These are phyloP conservation scores for Chrysanthemum makinoi DNA, from an alignment of 129 eudicot genomes.

Conservation along the genomic window DNA sequence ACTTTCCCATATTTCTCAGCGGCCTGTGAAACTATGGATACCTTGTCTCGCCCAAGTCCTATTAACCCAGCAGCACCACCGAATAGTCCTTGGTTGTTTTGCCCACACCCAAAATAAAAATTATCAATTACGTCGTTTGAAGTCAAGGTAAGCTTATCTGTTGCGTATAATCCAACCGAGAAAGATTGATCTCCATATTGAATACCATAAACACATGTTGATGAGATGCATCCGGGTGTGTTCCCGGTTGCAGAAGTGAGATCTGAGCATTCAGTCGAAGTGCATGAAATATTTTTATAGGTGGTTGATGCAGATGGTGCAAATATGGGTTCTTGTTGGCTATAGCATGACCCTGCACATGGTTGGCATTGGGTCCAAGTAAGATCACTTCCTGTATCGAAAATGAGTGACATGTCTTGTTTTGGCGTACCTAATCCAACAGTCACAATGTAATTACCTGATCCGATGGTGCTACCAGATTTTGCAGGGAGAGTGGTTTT, in stretches of 20 bases:
- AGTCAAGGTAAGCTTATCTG: slow-evolving; percentile 52
- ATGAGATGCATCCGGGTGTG: slow-evolving; percentile 43
- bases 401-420: slow-evolving; percentile 50
- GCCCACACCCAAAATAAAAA: slow-evolving; percentile 72
- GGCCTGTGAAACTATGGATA: slow-evolving; percentile 64
- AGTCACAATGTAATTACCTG: slow-evolving; percentile 66
- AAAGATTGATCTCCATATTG: slow-evolving; percentile 76
- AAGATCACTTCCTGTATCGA: slow-evolving; percentile 86
- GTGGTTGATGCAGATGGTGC: slow-evolving; percentile 57
- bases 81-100: slow-evolving; percentile 64
- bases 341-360: slow-evolving; percentile 51
- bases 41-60: slow-evolving; percentile 57
- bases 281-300: slow-evolving; percentile 64
- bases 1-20: slow-evolving; percentile 43
- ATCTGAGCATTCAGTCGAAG: slow-evolving; percentile 35
- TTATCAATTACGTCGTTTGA: slow-evolving; percentile 28
- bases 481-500: slow-evolving; percentile 52
- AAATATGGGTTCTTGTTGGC: slow-evolving; percentile 59
- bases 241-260: slow-evolving; percentile 56
- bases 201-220: slow-evolving; percentile 60
- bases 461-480: slow-evolving; percentile 53
- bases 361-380: slow-evolving; percentile 96
- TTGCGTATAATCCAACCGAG: slow-evolving; percentile 56
- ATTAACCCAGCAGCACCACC: slow-evolving; percentile 57
- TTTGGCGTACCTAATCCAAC: slow-evolving; percentile 77